These are phyloP conservation scores for Mortierella sp. DNA, from an alignment of 371 early-diverging fungal species.

Conservation along the genomic window DNA sequence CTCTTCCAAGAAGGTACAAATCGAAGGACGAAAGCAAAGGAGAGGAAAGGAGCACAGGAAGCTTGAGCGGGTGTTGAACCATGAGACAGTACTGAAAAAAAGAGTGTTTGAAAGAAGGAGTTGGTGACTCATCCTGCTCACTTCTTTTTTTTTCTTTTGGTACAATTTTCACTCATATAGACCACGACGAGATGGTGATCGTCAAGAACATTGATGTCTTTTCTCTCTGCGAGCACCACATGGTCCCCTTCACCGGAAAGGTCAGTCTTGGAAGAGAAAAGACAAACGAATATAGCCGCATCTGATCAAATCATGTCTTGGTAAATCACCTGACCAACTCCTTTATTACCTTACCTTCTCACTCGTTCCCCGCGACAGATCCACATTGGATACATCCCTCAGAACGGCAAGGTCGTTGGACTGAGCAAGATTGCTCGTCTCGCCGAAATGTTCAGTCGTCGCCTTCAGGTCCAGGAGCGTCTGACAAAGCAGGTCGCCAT, in stretches of 20 bases:
- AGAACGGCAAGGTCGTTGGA: slow-evolving; percentile 93
- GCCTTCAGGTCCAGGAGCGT: slow-evolving; percentile 98
- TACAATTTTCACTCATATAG: no score
- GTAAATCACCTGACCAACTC: neutral
- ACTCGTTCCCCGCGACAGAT: neutral
- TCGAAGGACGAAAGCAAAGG: neutral
- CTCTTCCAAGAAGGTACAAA: no score
- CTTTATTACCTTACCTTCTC: neutral
- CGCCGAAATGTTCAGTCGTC: slow-evolving; percentile 97
- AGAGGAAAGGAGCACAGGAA: no score
- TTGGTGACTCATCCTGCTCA: neutral
- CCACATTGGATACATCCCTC: slow-evolving; percentile 92
- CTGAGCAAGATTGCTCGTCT: slow-evolving; percentile 97
- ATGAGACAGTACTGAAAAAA: neutral
- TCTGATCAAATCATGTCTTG: neutral
- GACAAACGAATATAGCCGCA: neutral
- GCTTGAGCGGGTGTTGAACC: slow-evolving; percentile 3
- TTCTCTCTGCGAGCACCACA: no score
- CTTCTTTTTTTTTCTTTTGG: no score
- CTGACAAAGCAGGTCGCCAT: slow-evolving; percentile 98
- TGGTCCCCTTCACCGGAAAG: no score
- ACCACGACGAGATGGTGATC: no score
- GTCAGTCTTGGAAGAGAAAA: slow-evolving; percentile 2
- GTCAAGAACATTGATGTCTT: no score
- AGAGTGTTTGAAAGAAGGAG: neutral